Evolutionary conservation across 2,329 filamentous ascomycete genomes (phyloP), one percentile per base, ranked within the genome.

Genomic region (Chaetothyriales sp.): DNA sequence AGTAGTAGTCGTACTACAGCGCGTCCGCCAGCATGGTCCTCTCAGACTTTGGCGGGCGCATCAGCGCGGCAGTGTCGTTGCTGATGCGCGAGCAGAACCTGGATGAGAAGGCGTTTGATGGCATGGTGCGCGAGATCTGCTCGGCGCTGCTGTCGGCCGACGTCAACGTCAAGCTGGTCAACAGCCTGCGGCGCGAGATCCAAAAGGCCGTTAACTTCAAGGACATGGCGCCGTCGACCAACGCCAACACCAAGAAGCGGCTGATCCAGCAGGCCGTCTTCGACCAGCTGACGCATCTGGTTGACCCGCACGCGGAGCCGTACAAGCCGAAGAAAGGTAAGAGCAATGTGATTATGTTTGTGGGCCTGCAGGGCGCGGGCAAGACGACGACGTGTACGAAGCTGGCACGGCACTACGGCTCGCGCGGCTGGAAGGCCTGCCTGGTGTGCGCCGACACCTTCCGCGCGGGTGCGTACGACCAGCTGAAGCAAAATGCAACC

Each of bases 331-430:
- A 94, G 73, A 98, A 97, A 72, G 89, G 89, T 59, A 92, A 89
- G 67, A 77, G 85, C 57, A 98, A 95, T 68, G 86, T 98, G 65
- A 95, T 98, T 70, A 98, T 98, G 92, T 97, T 98, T 67, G 92
- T 98, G 57, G 92, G 92, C 72, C 77, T 98, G 47, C 92, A 98
- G 70, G 92, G 92, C 75, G 88, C 90, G 4, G 92, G 92, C 68
- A 98, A 98, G 71, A 98, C 92, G 20, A 98, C 92, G 1, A 94
- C 90, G 10, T 97, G 92, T 77, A 98, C 92, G 43, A 98, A 98
- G 71, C 76, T 98, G 57, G 92, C 92, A 18, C 76, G 89, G 53
- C 90, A 94, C 76, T 98, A 98, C 70, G 86, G 94, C 68, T 88
- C 86, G 8, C 77, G 92, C 56, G 92, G 92, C 0, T 94, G 97